Evolutionary conservation across 2,329 filamentous ascomycete species (phyloP).

Genomic region (Xylaria multiplex): DNA sequence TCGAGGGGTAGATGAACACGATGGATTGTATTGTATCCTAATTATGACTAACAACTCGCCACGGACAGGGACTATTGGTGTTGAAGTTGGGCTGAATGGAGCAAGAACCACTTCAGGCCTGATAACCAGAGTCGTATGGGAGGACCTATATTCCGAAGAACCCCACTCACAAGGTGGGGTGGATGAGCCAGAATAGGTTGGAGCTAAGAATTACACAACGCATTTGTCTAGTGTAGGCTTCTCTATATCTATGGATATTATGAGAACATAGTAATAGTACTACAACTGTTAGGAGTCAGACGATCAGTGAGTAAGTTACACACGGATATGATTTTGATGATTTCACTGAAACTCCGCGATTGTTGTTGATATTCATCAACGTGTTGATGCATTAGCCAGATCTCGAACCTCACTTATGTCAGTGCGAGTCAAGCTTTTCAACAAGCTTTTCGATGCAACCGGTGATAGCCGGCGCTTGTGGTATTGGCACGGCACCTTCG

Average conservation of each 20-base stretch:
- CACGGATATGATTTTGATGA: background rate
- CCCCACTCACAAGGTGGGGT: conserved; percentile 27
- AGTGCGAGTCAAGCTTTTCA: conserved; percentile 42
- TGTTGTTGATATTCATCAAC: background rate
- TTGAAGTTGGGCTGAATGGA: conserved; percentile 27
- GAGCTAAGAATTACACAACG: conserved; percentile 19
- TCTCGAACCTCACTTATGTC: conserved; percentile 11
- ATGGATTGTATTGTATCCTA: conserved; percentile 15
- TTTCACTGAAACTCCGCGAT: conserved; percentile 2
- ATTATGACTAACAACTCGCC: conserved; percentile 21
- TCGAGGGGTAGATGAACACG: conserved; percentile 21
- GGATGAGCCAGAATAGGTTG: conserved; percentile 21
- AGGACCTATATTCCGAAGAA: conserved; percentile 17
- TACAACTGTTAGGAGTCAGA: conserved; percentile 7
- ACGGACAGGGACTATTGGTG: conserved; percentile 11
- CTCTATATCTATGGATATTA: conserved; percentile 15
- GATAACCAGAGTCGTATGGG: conserved; percentile 23
- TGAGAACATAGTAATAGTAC: conserved; percentile 6
- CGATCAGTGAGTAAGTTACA: conserved; percentile 4
- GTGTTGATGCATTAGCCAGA: background rate
- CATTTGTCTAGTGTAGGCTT: conserved; percentile 11
- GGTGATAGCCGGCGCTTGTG: conserved; percentile 24
- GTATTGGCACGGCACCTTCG: conserved; percentile 7
- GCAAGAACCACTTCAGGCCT: conserved; percentile 28
- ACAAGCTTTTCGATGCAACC: conserved; percentile 45